Conservation (phyloP, 805 yeast species). For the Candida broadrunensis region DNA sequence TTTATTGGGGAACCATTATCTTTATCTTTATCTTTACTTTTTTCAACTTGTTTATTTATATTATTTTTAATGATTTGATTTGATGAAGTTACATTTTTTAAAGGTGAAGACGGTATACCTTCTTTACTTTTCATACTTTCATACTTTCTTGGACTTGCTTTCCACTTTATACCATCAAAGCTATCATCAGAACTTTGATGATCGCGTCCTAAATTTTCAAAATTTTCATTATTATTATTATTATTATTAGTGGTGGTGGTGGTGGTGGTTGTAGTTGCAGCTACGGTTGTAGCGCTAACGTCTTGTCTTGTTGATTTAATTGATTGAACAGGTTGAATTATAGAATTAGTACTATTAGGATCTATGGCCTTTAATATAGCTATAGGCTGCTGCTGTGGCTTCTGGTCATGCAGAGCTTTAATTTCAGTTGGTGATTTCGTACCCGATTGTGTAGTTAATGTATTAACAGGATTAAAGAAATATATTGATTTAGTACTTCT, state of each 20-base stretch:
- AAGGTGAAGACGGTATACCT: conserved; percentile 42
- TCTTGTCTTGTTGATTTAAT: neutral
- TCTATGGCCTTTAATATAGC: conserved; percentile 1
- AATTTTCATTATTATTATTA: conserved; percentile 5
- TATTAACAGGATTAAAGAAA: conserved; percentile 33
- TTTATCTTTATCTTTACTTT: neutral
- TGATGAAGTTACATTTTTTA: conserved; percentile 20
- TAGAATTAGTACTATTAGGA: conserved; percentile 1
- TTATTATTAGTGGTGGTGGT: no score
- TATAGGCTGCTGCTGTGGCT: neutral
- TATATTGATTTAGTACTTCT: conserved; percentile 23
- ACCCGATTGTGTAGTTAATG: conserved; percentile 13
- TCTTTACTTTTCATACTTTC: conserved; percentile 7
- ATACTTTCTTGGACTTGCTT: conserved; percentile 31
- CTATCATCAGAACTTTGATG: conserved; percentile 42
- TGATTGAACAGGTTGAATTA: conserved; percentile 4
- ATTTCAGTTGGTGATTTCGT: neutral
- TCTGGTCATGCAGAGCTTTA: no score
- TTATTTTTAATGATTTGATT: conserved; percentile 2
- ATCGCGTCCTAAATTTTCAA: conserved; percentile 13
- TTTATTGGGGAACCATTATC: conserved; percentile 12
- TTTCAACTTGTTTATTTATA: neutral
- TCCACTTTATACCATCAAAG: conserved; percentile 45
- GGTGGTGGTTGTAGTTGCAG: no score
- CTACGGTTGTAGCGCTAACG: no score